These are phyloP conservation scores for Suillus sp. DNA, from an alignment of 768 basidiomycete genomes.

Conservation along the genomic window DNA sequence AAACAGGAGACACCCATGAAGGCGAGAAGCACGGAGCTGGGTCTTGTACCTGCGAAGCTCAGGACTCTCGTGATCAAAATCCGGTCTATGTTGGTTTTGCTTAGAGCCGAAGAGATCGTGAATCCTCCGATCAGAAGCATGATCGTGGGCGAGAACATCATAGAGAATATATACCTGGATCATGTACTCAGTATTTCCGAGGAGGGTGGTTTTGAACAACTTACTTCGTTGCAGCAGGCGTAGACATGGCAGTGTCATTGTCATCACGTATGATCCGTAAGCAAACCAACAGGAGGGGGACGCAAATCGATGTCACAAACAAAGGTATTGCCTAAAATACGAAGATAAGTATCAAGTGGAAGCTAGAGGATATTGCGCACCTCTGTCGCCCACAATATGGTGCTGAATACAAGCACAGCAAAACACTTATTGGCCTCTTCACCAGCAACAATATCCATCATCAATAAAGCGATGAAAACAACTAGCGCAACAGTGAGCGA, in stretches of 20 bases:
- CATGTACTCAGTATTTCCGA: slow-evolving; percentile 1
- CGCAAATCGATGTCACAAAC: slow-evolving; percentile 92
- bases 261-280: slow-evolving; percentile 73
- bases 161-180: slow-evolving; percentile 82
- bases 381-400: slow-evolving; percentile 96
- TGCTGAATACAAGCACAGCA: slow-evolving; percentile 86
- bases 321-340: slow-evolving; percentile 84
- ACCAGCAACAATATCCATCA: slow-evolving; percentile 57
- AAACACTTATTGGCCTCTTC: slow-evolving; percentile 85
- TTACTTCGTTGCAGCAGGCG: slow-evolving; percentile 81
- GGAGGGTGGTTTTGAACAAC: slow-evolving; percentile 24
- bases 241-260: slow-evolving; percentile 50
- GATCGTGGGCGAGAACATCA: slow-evolving; percentile 97
- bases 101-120: slow-evolving; percentile 94
- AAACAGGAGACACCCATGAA: slow-evolving; percentile 98
- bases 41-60: slow-evolving; percentile 85
- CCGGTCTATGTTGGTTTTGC: slow-evolving; percentile 93
- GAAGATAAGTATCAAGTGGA: not conserved
- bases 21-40: slow-evolving; percentile 83
- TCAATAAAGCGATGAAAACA: slow-evolving; percentile 64
- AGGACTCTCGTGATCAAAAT: slow-evolving; percentile 90
- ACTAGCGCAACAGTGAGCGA: slow-evolving; percentile 57
- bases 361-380: slow-evolving; percentile 41
- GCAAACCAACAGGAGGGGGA: slow-evolving; percentile 88
- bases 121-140: slow-evolving; percentile 98